Percentiles rank a stretch among this genome's conserved stretches.
phyloP scores from a whole-genome alignment of 2,329 filamentous ascomycete species.

The Botrytis cinerea region DNA sequence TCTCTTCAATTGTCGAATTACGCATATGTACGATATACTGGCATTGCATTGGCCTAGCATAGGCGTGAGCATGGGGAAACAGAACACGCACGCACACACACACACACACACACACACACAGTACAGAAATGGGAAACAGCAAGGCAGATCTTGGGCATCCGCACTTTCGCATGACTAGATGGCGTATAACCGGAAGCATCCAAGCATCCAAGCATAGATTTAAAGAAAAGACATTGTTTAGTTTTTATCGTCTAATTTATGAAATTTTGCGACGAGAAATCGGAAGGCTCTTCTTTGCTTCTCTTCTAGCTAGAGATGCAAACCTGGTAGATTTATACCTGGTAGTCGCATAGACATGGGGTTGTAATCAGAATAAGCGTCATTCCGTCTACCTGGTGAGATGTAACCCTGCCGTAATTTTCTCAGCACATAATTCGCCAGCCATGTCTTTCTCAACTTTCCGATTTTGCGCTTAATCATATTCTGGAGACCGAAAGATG shows the following conservation, averaged over 20 bases:
- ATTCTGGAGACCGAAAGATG: neutral
- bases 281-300: neutral
- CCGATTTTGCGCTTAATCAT: neutral
- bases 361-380: neutral
- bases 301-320: neutral
- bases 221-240: neutral
- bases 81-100: neutral
- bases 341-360: neutral
- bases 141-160: neutral
- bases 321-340: neutral
- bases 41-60: constrained; percentile 4
- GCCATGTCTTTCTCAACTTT: neutral
- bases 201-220: neutral
- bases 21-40: neutral
- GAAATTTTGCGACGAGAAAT: neutral
- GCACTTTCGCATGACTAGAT: constrained; percentile 1
- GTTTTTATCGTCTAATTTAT: neutral
- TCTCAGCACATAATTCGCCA: neutral
- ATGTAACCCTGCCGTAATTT: neutral
- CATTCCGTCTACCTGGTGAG: neutral
- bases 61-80: constrained; percentile 6
- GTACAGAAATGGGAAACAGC: neutral
- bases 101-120: neutral
- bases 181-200: neutral
- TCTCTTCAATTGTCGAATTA: neutral